These are phyloP conservation scores for Chaetomium tenue DNA, from an alignment of 495 filamentous ascomycete genomes.

Conservation along the genomic window DNA sequence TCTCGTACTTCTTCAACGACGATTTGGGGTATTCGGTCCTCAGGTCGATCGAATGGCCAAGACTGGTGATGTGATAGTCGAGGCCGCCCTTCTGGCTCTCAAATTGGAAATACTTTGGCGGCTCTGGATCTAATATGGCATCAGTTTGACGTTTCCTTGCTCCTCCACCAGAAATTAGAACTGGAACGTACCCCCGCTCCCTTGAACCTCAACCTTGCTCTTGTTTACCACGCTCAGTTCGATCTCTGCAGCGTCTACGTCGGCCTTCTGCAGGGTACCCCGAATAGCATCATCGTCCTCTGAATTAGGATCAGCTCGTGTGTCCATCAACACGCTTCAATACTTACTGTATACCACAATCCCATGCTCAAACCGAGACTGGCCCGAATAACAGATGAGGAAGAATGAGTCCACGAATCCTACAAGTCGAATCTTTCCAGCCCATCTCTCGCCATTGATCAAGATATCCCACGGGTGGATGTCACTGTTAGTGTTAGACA, in stretches of 20 bases:
- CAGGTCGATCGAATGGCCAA: conserved; percentile 38
- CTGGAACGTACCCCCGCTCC: conserved; percentile 1
- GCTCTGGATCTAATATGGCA: conserved; percentile 1
- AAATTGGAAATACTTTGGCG: conserved; percentile 36
- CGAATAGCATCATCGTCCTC: conserved; percentile 42
- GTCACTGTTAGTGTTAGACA: conserved; percentile 29
- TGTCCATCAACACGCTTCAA: too few relatives aligned
- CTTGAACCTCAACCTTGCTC: conserved; percentile 14
- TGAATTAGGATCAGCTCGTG: conserved; percentile 4
- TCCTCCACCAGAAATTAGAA: too few relatives aligned
- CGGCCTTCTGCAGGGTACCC: conserved; percentile 29
- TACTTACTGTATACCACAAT: conserved; percentile 44
- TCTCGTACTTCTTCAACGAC: conserved; percentile 37
- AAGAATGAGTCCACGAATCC: conserved; percentile 46
- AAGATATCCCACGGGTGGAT: conserved; percentile 46
- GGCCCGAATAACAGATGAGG: conserved; percentile 44
- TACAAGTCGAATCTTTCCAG: conserved; percentile 42
- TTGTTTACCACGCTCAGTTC: conserved; percentile 28
- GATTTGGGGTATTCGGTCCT: conserved; percentile 36
- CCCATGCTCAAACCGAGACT: conserved; percentile 42
- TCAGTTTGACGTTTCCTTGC: not conserved
- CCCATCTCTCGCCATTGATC: conserved; percentile 42
- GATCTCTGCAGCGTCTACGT: conserved; percentile 25
- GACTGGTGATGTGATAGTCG: conserved; percentile 39
- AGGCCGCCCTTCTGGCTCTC: conserved; percentile 29